A percentile compares a stretch with the other conserved stretches of the same genome.
Evolutionary conservation across 169 alveolate genomes (phyloP).

Genomic region (Cryptosporidium viatorum): DNA sequence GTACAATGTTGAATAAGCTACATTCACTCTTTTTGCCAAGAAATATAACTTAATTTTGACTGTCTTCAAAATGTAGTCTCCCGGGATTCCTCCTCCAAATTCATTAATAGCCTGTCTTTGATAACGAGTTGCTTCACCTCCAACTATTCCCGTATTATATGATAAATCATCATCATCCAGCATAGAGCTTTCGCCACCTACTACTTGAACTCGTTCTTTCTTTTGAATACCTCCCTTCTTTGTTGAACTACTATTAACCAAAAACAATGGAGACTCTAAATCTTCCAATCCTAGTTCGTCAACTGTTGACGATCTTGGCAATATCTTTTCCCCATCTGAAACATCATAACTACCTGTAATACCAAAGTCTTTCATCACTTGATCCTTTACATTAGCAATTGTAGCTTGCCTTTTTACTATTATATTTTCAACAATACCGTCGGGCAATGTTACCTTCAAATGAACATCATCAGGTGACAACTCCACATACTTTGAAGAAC

Average conservation of each 20-base stretch:
- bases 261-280: slow-evolving; percentile 11
- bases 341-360: background rate
- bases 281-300: slow-evolving; percentile 55
- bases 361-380: slow-evolving; percentile 25
- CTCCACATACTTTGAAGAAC: slow-evolving; percentile 11
- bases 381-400: background rate
- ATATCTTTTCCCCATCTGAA: slow-evolving; percentile 29
- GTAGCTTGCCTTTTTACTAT: slow-evolving; percentile 23
- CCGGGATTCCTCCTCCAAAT: slow-evolving; percentile 47
- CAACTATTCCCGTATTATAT: background rate
- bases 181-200: background rate
- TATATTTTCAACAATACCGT: slow-evolving; percentile 40
- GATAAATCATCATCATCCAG: background rate
- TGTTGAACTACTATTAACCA: background rate
- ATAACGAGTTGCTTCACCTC: background rate
- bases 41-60: slow-evolving; percentile 60
- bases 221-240: background rate
- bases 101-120: background rate
- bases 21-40: slow-evolving; percentile 62
- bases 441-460: slow-evolving; percentile 59
- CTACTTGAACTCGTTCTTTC: background rate
- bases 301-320: slow-evolving; percentile 15
- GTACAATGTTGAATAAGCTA: slow-evolving; percentile 45
- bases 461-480: slow-evolving; percentile 60
- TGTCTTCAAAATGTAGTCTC: slow-evolving; percentile 58